Evolutionary conservation across 2,329 filamentous ascomycete species (phyloP).

Genomic region (Neonectria punicea): DNA sequence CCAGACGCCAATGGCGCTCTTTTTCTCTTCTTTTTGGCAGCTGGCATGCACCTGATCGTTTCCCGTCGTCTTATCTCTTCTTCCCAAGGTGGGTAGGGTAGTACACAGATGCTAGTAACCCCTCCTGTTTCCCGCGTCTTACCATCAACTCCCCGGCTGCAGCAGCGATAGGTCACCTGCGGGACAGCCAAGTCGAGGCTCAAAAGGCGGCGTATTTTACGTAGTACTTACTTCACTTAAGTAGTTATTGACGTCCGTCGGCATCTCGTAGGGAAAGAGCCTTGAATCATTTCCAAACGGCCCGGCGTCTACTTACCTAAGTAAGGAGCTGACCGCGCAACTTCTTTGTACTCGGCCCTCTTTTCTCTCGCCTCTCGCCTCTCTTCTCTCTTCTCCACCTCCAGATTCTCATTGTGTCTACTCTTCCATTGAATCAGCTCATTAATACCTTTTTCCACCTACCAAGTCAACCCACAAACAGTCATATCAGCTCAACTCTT

Average conservation of each 20-base stretch:
- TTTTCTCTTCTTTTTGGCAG: too few relatives aligned
- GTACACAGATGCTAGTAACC: background rate
- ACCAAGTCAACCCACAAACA: background rate
- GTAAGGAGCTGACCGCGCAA: background rate
- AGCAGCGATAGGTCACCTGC: slow-evolving; percentile 3
- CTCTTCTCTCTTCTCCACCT: background rate
- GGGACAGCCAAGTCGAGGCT: background rate
- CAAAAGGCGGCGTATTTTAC: background rate
- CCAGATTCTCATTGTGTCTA: background rate
- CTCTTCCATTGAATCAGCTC: background rate
- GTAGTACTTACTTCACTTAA: background rate
- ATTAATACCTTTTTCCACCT: background rate
- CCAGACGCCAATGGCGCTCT: background rate
- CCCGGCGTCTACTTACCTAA: too few relatives aligned
- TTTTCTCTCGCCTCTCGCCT: background rate
- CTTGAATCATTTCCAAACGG: background rate
- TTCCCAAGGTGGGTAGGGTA: background rate
- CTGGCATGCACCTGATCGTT: background rate
- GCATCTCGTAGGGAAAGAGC: slow-evolving; percentile 1
- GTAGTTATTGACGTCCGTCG: background rate
- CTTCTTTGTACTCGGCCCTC: background rate
- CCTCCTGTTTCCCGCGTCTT: background rate
- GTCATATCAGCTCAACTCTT: background rate
- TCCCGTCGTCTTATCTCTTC: background rate
- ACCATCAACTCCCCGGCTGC: background rate